phyloP scores from a whole-genome alignment of 805 yeast genomes.

The Saccharomycopsis schoenii region DNA sequence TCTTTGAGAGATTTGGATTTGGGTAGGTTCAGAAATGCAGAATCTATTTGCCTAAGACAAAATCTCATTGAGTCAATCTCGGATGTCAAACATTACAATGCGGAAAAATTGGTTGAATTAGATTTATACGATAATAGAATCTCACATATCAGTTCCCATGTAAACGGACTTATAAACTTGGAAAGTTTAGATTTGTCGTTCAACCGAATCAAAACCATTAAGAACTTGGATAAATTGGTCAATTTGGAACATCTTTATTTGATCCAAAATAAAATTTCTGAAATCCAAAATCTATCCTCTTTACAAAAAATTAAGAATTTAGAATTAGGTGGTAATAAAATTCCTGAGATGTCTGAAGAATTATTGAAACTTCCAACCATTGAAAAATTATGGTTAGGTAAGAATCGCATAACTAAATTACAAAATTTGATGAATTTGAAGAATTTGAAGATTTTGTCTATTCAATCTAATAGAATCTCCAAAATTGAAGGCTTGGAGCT shows the following conservation, averaged over 20 bases:
- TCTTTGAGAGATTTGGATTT: conserved; percentile 54
- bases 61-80: conserved; percentile 68
- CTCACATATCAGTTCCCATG: conserved; percentile 67
- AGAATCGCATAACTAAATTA: conserved; percentile 60
- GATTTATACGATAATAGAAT: conserved; percentile 91
- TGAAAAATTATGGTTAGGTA: conserved; percentile 85
- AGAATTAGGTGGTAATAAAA: conserved; percentile 86
- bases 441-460: conserved; percentile 67
- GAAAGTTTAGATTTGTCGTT: conserved; percentile 72
- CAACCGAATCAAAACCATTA: conserved; percentile 50
- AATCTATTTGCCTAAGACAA: conserved; percentile 66
- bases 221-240: conserved; percentile 45
- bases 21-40: conserved; percentile 45
- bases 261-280: conserved; percentile 78
- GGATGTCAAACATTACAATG: conserved; percentile 49
- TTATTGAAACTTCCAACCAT: conserved; percentile 46
- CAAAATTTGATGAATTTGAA: conserved; percentile 50
- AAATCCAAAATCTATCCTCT: conserved; percentile 55
- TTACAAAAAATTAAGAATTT: conserved; percentile 51
- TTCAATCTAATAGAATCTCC: conserved; percentile 75
- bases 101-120: conserved; percentile 54
- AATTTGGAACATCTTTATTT: conserved; percentile 72
- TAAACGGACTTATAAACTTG: conserved; percentile 49
- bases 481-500: conserved; percentile 75
- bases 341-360: conserved; percentile 46